Base-by-base conservation (phyloP, 78 protist genomes). In the Goniomonas avonlea region DNA sequence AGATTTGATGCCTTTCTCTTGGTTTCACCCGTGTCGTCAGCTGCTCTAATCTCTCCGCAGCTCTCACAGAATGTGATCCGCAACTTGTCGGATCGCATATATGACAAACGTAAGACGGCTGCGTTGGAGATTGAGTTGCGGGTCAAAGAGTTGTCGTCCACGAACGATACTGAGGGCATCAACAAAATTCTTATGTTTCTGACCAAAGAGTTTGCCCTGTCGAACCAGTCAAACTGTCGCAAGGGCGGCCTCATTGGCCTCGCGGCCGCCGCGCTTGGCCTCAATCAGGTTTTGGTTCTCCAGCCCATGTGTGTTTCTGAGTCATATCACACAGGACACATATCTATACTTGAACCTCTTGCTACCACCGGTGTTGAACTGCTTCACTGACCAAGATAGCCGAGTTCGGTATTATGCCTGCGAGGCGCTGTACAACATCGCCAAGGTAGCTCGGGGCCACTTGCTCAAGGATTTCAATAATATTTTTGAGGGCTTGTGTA, bases 331-430 rank as follows among this genome's bases (percentile, higher is more conserved):
- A n/a, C n/a, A n/a, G n/a, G 53, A 15, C 11, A 47, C 53, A 47
- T 11, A 47, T 47, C 53, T 47, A 47, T 65, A 31, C 39, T 37
- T 65, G 73, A 65, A 20, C 47, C 56, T 11, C 39, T n/a, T 68
- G 34, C 63, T 91, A 17, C 92, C 92, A 21, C 94, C 97, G 5
- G 89, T 90, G 4, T 70, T 91, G 31, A 25, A 73, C 23, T 58
- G 80, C 60, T 74, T 90, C 50, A 0, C 34, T 4, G 91, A 85
- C 68, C 81, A 25, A 15, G 81, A 82, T 63, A 37, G 59, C 55
- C 71, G 89, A 5, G 93, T 92, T 48, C 85, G 99, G 20, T 96
- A 93, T 86, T 92, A 91, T 75, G 98, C 97, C 5, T 92, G 95
- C 70, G 99, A 96, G 77, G 69, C 95, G 17, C 60, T 96, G 65